Conservation (phyloP, 2,329 filamentous ascomycete species). For the Aspergillus viridinutans region DNA sequence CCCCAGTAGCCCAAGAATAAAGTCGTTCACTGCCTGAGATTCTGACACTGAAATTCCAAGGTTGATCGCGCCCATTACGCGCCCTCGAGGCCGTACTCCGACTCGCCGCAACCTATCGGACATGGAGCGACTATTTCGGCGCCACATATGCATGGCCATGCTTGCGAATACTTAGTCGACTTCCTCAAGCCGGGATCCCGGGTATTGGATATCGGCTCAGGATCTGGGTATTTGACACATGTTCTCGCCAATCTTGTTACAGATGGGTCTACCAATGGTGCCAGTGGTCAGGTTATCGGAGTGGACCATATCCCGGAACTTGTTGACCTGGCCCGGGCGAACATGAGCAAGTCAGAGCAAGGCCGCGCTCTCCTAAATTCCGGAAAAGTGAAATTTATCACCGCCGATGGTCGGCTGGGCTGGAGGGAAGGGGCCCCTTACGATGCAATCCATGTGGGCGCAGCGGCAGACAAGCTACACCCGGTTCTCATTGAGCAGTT, state of each 20-base stretch:
- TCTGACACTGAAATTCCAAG: slow-evolving; percentile 39
- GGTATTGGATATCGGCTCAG: slow-evolving; percentile 70
- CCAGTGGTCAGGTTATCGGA: slow-evolving; percentile 58
- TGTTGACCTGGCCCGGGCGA: slow-evolving; percentile 57
- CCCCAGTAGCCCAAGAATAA: not conserved
- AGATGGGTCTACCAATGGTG: slow-evolving; percentile 16
- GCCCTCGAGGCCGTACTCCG: slow-evolving; percentile 65
- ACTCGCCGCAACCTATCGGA: slow-evolving; percentile 66
- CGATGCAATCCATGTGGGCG: slow-evolving; percentile 94
- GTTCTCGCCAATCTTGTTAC: slow-evolving; percentile 73
- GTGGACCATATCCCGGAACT: slow-evolving; percentile 69
- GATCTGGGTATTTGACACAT: slow-evolving; percentile 81
- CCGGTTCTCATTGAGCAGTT: slow-evolving; percentile 70
- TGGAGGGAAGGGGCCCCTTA: slow-evolving; percentile 61
- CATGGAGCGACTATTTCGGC: slow-evolving; percentile 66
- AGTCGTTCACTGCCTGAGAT: not conserved
- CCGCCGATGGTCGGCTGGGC: slow-evolving; percentile 69
- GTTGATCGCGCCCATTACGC: slow-evolving; percentile 87
- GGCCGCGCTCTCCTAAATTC: slow-evolving; percentile 58
- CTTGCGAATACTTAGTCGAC: slow-evolving; percentile 59
- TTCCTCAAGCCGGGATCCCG: slow-evolving; percentile 52
- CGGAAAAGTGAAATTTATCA: slow-evolving; percentile 66
- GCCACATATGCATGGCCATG: slow-evolving; percentile 68
- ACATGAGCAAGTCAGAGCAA: slow-evolving; percentile 60
- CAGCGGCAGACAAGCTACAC: slow-evolving; percentile 73